These are phyloP conservation scores for Pythium insidiosum DNA, from an alignment of 352 stramenopile species.

Conservation along the genomic window DNA sequence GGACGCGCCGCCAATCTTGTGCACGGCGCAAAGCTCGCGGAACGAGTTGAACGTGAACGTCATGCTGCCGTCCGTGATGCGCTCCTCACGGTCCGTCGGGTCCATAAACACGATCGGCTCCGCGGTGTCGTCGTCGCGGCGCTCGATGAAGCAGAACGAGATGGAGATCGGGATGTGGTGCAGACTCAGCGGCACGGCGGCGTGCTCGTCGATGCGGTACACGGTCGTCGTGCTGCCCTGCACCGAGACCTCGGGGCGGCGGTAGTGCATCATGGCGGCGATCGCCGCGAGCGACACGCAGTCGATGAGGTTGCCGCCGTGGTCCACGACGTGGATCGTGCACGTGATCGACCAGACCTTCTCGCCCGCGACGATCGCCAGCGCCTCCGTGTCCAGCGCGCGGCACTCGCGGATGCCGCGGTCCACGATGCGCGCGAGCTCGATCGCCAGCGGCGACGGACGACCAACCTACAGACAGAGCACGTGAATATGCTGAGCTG, in stretches of 20 bases:
- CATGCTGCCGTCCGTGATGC: slow-evolving; percentile 77
- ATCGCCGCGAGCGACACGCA: too few species aligned
- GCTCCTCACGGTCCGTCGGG: slow-evolving; percentile 85
- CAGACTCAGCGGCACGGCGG: slow-evolving; percentile 88
- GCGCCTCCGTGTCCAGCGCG: slow-evolving; percentile 91
- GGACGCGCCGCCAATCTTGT: slow-evolving; percentile 84
- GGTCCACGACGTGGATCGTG: slow-evolving; percentile 88
- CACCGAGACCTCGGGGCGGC: slow-evolving; percentile 84
- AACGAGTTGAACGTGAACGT: slow-evolving; percentile 91
- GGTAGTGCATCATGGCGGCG: slow-evolving; percentile 91
- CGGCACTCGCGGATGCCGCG: slow-evolving; percentile 87
- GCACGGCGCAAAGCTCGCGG: slow-evolving; percentile 84
- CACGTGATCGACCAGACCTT: slow-evolving; percentile 93
- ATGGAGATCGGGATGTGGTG: slow-evolving; percentile 95
- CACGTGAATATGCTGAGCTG: too few species aligned
- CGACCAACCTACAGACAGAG: too few species aligned
- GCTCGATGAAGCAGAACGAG: slow-evolving; percentile 85
- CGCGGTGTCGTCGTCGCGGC: slow-evolving; percentile 16
- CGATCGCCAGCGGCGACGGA: slow-evolving; percentile 37
- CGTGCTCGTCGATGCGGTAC: slow-evolving; percentile 84
- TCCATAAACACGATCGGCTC: slow-evolving; percentile 79
- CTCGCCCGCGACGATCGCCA: slow-evolving; percentile 89
- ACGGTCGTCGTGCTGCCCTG: slow-evolving; percentile 48
- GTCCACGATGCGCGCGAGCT: slow-evolving; percentile 89
- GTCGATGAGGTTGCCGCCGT: slow-evolving; percentile 89